Percentiles rank a stretch among this genome's conserved stretches.
phyloP scores from a whole-genome alignment of 2,329 filamentous ascomycete species.

The Lasiodiplodia citricola region DNA sequence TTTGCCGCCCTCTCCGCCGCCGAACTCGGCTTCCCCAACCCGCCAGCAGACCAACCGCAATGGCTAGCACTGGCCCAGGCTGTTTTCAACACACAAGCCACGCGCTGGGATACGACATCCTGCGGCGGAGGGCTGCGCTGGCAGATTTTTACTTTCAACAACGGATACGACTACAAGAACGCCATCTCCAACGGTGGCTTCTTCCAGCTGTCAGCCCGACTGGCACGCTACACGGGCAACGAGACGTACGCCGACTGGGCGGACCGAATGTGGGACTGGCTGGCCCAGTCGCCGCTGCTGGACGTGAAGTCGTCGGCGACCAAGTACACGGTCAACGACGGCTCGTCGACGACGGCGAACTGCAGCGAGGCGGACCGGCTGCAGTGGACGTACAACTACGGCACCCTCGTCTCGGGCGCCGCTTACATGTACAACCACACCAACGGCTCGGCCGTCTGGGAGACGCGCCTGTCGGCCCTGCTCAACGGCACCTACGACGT shows the following conservation, averaged over 20 bases:
- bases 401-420: constrained; percentile 42
- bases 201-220: constrained; percentile 44
- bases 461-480: constrained; percentile 37
- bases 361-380: constrained; percentile 39
- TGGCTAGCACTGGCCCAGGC: constrained; percentile 52
- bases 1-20: constrained; percentile 63
- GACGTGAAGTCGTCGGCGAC: constrained; percentile 17
- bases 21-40: constrained; percentile 54
- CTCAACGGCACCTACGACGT: constrained; percentile 40
- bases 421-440: constrained; percentile 48
- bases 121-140: constrained; percentile 45
- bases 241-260: constrained; percentile 44
- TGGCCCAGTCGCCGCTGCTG: constrained; percentile 35
- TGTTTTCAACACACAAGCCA: constrained; percentile 45
- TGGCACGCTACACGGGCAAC: constrained; percentile 46
- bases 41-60: constrained; percentile 45
- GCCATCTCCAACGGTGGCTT: constrained; percentile 46
- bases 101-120: constrained; percentile 39
- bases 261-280: constrained; percentile 43
- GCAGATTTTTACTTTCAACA: constrained; percentile 44
- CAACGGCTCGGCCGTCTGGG: constrained; percentile 43
- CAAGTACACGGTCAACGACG: constrained; percentile 38
- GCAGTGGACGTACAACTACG: constrained; percentile 47
- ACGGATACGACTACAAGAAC: constrained; percentile 47
- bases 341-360: constrained; percentile 29